Evolutionary conservation across 768 basidiomycete species (phyloP), one percentile per base, ranked within the genome.

Genomic region (Boletus tylopilopsis): DNA sequence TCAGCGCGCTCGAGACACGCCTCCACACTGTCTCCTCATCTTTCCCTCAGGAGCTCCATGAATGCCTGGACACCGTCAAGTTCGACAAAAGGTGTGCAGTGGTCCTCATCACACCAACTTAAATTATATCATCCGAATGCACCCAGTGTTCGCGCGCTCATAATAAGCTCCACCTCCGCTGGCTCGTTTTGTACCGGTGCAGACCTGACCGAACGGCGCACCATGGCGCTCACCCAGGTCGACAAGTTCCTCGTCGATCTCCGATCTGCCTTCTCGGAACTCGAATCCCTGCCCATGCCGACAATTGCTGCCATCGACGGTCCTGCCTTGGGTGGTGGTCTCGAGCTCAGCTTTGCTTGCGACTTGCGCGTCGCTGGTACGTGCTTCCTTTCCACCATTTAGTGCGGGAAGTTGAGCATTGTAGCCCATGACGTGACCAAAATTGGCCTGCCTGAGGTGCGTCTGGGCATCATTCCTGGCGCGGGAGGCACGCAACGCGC

Each of bases 231-330:
- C 55, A 45, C 69, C 4, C 84, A 93, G 58, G 85, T 95, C 32
- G 71, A 79, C 60, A 80, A 76, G 59, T 96, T 95, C 70, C 84
- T 96, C 39, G 69, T 75, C 42, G 82, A 87, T 57, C 74, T 96
- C 21, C 80, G 94, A 24, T 72, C 74, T 33, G 78, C 89, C 9
- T 68, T 97, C 34, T 75, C 78, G 24, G 80, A 79, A 59, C 78
- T 97, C n/a, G 92, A 94, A 69, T 73, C 76, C 34, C 72, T 95
- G 29, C 86, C 87, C 6, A 80, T 94, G 73, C 94, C 94, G 4
- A 94, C 91, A 15, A 88, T 96, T 48, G 88, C 88, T 30, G 91
- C 93, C 5, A 88, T 97, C 35, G 94, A 96, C 63, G 94, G 94
- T 0, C 90, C 90, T 18, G 94, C 94, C 9, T 75, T 97, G 0